A percentile compares a stretch with the other conserved stretches of the same genome.
Conservation (phyloP, 495 filamentous ascomycete genomes). For the Trypethelium eluteriae region DNA sequence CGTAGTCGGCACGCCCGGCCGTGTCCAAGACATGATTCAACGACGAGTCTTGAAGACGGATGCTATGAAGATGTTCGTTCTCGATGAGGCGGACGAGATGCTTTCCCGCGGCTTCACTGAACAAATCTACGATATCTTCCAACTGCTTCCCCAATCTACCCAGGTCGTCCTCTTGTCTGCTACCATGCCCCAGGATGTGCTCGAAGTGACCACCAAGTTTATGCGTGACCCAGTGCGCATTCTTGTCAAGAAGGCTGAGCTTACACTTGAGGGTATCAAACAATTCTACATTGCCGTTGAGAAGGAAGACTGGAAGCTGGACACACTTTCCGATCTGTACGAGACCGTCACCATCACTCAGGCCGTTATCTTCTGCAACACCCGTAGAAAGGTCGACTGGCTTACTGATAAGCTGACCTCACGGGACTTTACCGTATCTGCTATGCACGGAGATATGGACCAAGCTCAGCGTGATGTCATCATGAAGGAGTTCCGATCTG, state of each 20-base stretch:
- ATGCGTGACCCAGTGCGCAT: constrained; percentile 99
- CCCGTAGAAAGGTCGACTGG: constrained; percentile 99
- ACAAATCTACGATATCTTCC: constrained; percentile 99
- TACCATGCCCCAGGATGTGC: constrained; percentile 96
- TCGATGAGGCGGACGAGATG: constrained; percentile 98
- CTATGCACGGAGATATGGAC: constrained; percentile 99
- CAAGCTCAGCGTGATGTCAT: constrained; percentile 95
- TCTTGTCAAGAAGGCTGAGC: constrained; percentile 97
- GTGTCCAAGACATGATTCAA: constrained; percentile 98
- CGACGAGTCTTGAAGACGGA: constrained; percentile 88
- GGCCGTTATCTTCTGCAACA: constrained; percentile 99
- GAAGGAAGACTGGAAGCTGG: constrained; percentile 99
- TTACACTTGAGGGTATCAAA: constrained; percentile 98
- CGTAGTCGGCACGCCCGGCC: constrained; percentile 92
- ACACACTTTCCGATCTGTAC: constrained; percentile 97
- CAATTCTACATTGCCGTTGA: constrained; percentile 99
- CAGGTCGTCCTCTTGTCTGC: constrained; percentile 96
- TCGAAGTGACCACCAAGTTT: constrained; percentile 99
- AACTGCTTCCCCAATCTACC: constrained; percentile 90
- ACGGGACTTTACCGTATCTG: constrained; percentile 96
- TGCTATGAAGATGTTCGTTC: constrained; percentile 98
- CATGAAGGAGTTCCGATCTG: constrained; percentile 99
- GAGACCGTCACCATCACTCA: constrained; percentile 99
- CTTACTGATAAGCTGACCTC: constrained; percentile 97
- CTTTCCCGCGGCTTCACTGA: constrained; percentile 97